Evolutionary conservation across 352 stramenopile species (phyloP).

Genomic region (Phytopythium kandeliae): DNA sequence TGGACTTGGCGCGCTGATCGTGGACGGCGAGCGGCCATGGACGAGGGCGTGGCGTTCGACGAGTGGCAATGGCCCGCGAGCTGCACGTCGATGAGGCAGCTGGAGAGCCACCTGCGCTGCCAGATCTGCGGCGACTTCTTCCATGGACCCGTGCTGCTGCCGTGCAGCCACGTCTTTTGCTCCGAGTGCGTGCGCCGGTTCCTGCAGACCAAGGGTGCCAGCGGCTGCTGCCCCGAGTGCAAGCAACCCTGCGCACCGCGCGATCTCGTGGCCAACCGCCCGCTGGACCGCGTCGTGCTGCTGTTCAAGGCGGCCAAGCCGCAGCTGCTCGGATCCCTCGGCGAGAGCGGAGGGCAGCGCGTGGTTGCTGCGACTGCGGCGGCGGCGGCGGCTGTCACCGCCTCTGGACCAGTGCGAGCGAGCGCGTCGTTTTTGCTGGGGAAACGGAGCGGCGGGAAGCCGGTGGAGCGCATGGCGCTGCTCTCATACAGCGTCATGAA

Average conservation of each 20-base stretch:
- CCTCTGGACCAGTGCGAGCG: constrained; percentile 12
- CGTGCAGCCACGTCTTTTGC: constrained; percentile 80
- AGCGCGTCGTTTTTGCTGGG: not conserved
- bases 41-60: constrained; percentile 19
- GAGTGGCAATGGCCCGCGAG: constrained; percentile 75
- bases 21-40: not conserved
- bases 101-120: constrained; percentile 73
- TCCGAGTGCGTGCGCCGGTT: constrained; percentile 80
- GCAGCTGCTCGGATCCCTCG: constrained; percentile 42
- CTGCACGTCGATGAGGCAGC: constrained; percentile 52
- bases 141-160: constrained; percentile 71
- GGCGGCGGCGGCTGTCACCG: constrained; percentile 2
- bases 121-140: constrained; percentile 84
- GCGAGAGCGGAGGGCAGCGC: constrained; percentile 5
- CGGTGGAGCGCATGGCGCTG: constrained; percentile 57
- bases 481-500: constrained; percentile 85
- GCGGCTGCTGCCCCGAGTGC: constrained; percentile 75
- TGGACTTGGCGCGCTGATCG: too few relatives aligned
- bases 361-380: not conserved
- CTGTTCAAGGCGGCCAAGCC: constrained; percentile 71
- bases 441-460: constrained; percentile 16
- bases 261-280: constrained; percentile 67
- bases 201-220: constrained; percentile 57
- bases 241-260: constrained; percentile 55
- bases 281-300: constrained; percentile 63